Evolutionary conservation across 345 rosid genomes (phyloP), one percentile per base, ranked within the genome.

Genomic region (Populus euphratica): DNA sequence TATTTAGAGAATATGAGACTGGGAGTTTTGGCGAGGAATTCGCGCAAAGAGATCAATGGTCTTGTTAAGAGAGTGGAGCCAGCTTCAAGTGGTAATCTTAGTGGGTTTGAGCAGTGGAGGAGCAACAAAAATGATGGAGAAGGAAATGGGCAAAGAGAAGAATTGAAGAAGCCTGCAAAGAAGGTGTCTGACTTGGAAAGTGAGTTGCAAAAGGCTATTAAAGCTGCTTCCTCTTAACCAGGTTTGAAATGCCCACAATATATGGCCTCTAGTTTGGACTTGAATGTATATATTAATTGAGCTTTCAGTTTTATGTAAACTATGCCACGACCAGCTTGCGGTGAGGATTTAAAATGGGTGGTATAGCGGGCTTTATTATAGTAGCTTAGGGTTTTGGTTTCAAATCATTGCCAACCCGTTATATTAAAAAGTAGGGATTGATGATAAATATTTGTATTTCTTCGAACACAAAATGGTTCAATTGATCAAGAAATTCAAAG

Each of bases 201-300:
- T 77, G 85, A 89, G 77, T 83, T 90, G 81, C 86, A 85, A 79
- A 87, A 78, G 82, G 91, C 90, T 69, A 86, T 89, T 29, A 89
- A 82, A 76, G 87, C 90, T 77, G 88, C 93, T 66, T 81, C 91
- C 59, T 76, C 82, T 18, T 80, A 70, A 65, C 5, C 20, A 69
- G 63, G 82, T 69, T 68, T 38, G 64, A 47, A 68, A 68, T 61
- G 41, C 43, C 23, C 44, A 59, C 74, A 8, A 12, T 38, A 33
- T 35, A 6, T 62, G 31, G 14, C 25, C 33, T 27, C n/a, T 43
- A 43, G 29, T 70, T 74, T 43, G n/a, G 8, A 41, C 61, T 31
- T 38, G 66, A 8, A 74, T 74, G 39, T 79, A 61, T 73, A 68
- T 74, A 74, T 61, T 61, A 39, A 33, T 9, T 18, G 64, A 49